phyloP scores from a whole-genome alignment of 164 flowering plant species.

The Buxus sempervirens region DNA sequence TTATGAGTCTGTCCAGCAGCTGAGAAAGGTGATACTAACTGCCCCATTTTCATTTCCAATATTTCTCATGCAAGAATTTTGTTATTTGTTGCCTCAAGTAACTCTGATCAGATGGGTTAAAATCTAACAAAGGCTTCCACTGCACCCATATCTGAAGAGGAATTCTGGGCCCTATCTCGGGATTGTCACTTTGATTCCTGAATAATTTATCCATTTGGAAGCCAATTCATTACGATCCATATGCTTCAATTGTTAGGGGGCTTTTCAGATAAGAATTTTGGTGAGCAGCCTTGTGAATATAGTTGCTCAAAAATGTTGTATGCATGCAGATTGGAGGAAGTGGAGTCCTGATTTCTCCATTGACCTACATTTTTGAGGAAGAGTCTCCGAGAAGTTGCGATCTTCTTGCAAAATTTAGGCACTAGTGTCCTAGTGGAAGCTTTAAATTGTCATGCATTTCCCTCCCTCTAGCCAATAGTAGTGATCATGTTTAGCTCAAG shows the following conservation, averaged over 20 bases:
- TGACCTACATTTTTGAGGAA: constrained; percentile 94
- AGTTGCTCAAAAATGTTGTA: background rate
- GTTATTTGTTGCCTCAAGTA: background rate
- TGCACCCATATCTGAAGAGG: background rate
- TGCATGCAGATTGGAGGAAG: constrained; percentile 88
- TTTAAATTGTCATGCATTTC: background rate
- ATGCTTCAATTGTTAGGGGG: background rate
- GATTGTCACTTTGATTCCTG: background rate
- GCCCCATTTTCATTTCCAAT: background rate
- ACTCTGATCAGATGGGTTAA: background rate
- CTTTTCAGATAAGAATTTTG: background rate
- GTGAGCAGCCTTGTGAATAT: background rate
- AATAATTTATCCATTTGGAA: too few relatives aligned
- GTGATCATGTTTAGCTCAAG: background rate
- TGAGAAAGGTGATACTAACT: constrained; percentile 64
- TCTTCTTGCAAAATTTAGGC: constrained; percentile 62
- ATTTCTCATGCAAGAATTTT: background rate
- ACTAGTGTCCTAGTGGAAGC: constrained; percentile 17
- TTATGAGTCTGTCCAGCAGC: constrained; percentile 84
- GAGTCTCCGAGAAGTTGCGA: constrained; percentile 87
- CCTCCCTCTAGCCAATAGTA: background rate
- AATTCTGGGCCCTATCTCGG: background rate
- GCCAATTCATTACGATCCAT: background rate
- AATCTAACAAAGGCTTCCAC: background rate
- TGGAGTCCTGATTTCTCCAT: constrained; percentile 83